These are phyloP conservation scores for Castanospermum australe DNA, from an alignment of 306 rosid genomes.

Conservation along the genomic window DNA sequence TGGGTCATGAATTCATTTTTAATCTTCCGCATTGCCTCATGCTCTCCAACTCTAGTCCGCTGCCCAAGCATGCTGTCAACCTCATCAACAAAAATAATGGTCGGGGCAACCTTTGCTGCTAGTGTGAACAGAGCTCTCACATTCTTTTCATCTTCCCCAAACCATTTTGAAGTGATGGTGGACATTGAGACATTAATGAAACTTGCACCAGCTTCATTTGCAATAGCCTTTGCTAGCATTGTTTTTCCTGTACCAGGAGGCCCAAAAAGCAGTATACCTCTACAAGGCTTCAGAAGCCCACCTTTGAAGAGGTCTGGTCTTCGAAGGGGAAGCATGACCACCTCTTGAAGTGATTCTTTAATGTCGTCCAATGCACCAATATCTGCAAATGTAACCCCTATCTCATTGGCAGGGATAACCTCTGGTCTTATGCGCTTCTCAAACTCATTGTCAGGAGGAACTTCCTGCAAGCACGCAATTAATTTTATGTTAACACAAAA, in stretches of 20 bases:
- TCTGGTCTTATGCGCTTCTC: constrained; percentile 72
- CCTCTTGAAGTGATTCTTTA: constrained; percentile 67
- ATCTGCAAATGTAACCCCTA: constrained; percentile 70
- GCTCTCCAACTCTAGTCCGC: constrained; percentile 67
- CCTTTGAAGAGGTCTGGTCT: constrained; percentile 79
- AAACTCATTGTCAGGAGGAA: constrained; percentile 65
- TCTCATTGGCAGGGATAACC: constrained; percentile 61
- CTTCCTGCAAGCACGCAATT: constrained; percentile 47
- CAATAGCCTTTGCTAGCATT: constrained; percentile 76
- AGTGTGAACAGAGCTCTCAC: constrained; percentile 67
- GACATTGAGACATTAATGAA: constrained; percentile 73
- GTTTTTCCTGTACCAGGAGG: constrained; percentile 80
- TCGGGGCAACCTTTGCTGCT: constrained; percentile 75
- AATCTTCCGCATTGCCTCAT: constrained; percentile 70
- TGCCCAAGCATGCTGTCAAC: constrained; percentile 83
- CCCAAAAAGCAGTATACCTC: constrained; percentile 69
- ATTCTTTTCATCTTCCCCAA: constrained; percentile 74
- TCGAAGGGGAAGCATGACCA: constrained; percentile 67
- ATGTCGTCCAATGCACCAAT: constrained; percentile 61
- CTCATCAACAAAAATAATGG: constrained; percentile 68
- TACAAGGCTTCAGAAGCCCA: constrained; percentile 78
- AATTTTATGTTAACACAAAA: background rate
- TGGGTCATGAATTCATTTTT: constrained; percentile 72
- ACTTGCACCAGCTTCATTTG: constrained; percentile 70
- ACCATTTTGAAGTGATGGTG: constrained; percentile 74